A percentile compares a stretch with the other conserved stretches of the same genome.
Conservation (phyloP, 176 grass and related monocot species). For the Aegilops bicornis region DNA sequence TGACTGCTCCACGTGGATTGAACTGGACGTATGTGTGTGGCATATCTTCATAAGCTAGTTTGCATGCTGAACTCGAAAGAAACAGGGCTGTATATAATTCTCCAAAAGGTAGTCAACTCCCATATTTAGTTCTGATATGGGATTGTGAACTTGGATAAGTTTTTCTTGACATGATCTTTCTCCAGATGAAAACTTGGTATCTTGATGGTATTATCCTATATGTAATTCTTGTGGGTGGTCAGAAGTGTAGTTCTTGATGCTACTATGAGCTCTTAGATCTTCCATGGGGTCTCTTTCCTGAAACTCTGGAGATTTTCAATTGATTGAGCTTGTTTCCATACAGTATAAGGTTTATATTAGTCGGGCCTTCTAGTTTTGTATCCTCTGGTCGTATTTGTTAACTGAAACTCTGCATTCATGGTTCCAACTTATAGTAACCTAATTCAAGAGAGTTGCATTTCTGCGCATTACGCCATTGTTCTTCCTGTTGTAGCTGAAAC, state of each 20-base stretch:
- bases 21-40: neutral
- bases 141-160: neutral
- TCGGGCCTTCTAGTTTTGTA: neutral
- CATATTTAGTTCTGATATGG: neutral
- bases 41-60: neutral
- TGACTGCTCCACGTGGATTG: neutral
- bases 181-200: too few relatives aligned
- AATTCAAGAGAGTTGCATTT: neutral
- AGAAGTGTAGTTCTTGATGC: neutral
- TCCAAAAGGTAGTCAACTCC: neutral
- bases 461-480: neutral
- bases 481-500: neutral
- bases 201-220: too few relatives aligned
- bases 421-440: neutral
- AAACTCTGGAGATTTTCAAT: neutral
- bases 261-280: neutral
- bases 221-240: neutral
- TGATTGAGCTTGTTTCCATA: neutral
- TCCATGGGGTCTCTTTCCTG: neutral
- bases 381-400: neutral
- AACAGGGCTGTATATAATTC: neutral
- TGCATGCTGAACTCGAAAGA: neutral
- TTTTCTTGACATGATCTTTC: neutral
- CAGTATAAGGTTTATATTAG: neutral
- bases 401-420: neutral